Evolutionary conservation across 2,329 filamentous ascomycete species (phyloP), one percentile per base, ranked within the genome.

Genomic region (Thielaviopsis musarum): DNA sequence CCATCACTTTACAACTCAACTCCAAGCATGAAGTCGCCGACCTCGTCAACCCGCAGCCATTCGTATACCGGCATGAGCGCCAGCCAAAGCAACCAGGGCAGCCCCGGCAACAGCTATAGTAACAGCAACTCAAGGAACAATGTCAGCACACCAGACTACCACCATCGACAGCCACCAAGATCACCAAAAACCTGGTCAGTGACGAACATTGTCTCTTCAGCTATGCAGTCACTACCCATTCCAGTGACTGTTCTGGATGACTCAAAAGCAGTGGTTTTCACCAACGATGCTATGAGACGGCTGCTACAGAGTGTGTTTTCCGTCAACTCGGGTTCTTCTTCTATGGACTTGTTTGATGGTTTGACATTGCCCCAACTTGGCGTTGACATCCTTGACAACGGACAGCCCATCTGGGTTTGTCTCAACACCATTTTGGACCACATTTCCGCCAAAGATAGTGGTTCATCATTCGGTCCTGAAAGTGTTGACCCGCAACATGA

Each of bases 231-330:
- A 66, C 74, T 91, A 5, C 87, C 87, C 0, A 80, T 88, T 54
- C 87, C 87, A 0, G 69, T 88, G 4, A 69, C 90, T 41, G 81
- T 91, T 1, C 71, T 91, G 41, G 84, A 83, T 56, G 80, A 76
- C 41, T 66, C 79, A 30, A 90, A 89, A 69, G 86, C 83, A 0
- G 78, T 90, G 2, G 76, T 87, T 1, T 70, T 90, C 49, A 86
- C 85, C 34, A 91, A 91, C 65, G 84, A 89, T 64, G 83, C 87
- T 21, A 84, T 89, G 79, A 84, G 82, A 1, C 77, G 81, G 59
- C 71, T 91, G 65, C 71, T 91, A 22, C 49, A 53, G 5, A 52
- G 26, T 19, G 52, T 58, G 10, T 52, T 52, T 22, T 48, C 7
- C n/a, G 17, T 26, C n/a, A 52, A 48, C 1, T 24, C 28, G 5